Conservation (phyloP, 2,329 filamentous ascomycete species). For the Eutypella sp. region DNA sequence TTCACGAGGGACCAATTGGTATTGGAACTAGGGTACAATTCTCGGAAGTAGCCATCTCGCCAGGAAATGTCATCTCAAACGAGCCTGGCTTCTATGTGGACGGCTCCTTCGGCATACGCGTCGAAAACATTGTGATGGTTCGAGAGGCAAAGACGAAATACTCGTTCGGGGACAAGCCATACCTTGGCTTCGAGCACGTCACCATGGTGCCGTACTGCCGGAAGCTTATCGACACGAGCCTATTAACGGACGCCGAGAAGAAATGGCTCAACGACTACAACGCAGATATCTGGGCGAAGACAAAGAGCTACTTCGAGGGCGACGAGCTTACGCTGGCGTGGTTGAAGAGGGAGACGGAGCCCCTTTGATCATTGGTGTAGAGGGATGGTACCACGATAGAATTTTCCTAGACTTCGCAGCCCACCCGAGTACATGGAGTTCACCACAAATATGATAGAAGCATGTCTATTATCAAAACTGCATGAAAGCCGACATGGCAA, state of each 20-base stretch:
- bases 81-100: conserved; percentile 98
- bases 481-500: conserved; percentile 64
- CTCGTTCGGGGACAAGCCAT: conserved; percentile 89
- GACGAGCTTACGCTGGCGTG: conserved; percentile 70
- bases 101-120: conserved; percentile 87
- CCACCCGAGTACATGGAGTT: conserved; percentile 1
- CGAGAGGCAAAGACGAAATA: conserved; percentile 82
- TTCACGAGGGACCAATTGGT: conserved; percentile 95
- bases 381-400: not conserved
- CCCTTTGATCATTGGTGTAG: conserved; percentile 35
- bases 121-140: conserved; percentile 93
- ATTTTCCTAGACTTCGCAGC: conserved; percentile 1
- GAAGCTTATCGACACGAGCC: conserved; percentile 71
- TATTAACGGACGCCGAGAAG: conserved; percentile 72
- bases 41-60: conserved; percentile 79
- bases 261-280: conserved; percentile 87
- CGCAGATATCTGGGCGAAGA: conserved; percentile 75
- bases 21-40: conserved; percentile 91
- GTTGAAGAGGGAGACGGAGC: conserved; percentile 81
- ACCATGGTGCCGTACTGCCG: conserved; percentile 95
- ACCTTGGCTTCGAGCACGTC: conserved; percentile 91
- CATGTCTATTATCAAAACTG: conserved; percentile 28
- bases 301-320: conserved; percentile 66
- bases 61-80: conserved; percentile 94
- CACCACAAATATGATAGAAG: not conserved